Evolutionary conservation across 1,284 basidiomycete species (phyloP).

Genomic region (Ceratobasidium sp.): DNA sequence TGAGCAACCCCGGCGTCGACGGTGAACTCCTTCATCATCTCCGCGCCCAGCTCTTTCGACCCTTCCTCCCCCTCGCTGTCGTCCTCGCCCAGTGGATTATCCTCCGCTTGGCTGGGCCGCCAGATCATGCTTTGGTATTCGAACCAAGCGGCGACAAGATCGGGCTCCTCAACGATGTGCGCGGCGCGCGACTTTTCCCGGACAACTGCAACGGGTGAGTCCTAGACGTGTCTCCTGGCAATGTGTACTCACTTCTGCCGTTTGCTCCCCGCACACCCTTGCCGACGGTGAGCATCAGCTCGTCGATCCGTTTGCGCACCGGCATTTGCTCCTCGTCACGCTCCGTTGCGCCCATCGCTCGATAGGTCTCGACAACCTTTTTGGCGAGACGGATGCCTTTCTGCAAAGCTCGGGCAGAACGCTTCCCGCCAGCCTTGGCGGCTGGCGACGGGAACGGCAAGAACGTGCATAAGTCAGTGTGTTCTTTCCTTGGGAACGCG

Average conservation of each 20-base stretch:
- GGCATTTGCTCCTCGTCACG: background rate
- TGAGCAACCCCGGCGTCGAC: background rate
- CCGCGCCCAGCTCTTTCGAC: too few species aligned
- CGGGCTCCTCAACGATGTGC: background rate
- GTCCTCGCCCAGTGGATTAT: background rate
- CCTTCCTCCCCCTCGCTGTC: background rate
- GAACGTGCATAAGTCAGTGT: background rate
- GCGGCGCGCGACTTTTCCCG: too few species aligned
- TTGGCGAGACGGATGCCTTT: too few species aligned
- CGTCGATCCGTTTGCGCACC: background rate
- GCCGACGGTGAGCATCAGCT: background rate
- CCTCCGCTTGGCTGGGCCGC: background rate
- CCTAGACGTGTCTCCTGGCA: too few species aligned
- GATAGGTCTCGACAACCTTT: background rate
- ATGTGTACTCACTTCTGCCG: conserved; percentile 1
- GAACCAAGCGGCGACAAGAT: background rate
- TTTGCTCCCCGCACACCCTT: background rate
- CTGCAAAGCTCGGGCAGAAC: too few species aligned
- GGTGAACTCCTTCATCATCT: background rate
- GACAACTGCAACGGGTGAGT: too few species aligned
- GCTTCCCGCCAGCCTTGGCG: too few species aligned
- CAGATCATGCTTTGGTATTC: background rate
- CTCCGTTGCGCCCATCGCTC: background rate
- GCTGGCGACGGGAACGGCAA: too few species aligned
- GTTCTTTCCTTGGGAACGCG: background rate